Percentiles rank a stretch among this genome's conserved stretches.
Evolutionary conservation across 2,329 filamentous ascomycete species (phyloP).

Genomic region (Ophiostoma piceae): DNA sequence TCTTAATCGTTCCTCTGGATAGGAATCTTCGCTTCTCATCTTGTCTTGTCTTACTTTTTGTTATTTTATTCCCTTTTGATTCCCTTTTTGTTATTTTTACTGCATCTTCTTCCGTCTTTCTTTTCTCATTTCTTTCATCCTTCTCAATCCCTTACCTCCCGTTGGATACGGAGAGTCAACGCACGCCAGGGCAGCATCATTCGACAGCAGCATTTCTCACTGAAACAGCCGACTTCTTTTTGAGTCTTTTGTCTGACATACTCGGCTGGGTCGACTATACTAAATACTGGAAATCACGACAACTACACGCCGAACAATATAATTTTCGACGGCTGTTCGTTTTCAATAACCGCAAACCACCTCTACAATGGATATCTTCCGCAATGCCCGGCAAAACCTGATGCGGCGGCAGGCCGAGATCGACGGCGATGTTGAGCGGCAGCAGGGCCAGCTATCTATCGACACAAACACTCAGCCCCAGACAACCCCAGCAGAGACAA

Average conservation of each 20-base stretch:
- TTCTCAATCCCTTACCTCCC: not conserved
- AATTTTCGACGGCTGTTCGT: not conserved
- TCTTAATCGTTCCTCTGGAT: too few species aligned
- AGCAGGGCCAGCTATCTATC: slow-evolving; percentile 21
- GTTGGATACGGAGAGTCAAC: slow-evolving; percentile 7
- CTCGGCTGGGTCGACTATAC: not conserved
- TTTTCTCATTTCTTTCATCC: not conserved
- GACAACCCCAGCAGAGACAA: not conserved
- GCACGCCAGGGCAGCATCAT: not conserved
- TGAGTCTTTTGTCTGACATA: not conserved
- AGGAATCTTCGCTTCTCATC: not conserved
- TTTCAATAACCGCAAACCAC: too few species aligned
- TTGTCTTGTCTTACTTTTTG: not conserved
- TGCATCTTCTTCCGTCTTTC: not conserved
- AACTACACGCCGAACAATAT: too few species aligned
- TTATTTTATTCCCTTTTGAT: not conserved
- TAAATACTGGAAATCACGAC: too few species aligned
- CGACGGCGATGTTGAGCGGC: slow-evolving; percentile 30
- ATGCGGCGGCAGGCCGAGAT: slow-evolving; percentile 24
- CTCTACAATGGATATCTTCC: slow-evolving; percentile 25
- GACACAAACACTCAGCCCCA: slow-evolving; percentile 14
- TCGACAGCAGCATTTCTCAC: not conserved
- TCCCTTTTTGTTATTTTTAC: not conserved
- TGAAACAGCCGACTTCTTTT: slow-evolving; percentile 1
- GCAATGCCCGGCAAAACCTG: slow-evolving; percentile 27